phyloP scores from a whole-genome alignment of 2,329 filamentous ascomycete species.

The Fusarium euwallaceae region DNA sequence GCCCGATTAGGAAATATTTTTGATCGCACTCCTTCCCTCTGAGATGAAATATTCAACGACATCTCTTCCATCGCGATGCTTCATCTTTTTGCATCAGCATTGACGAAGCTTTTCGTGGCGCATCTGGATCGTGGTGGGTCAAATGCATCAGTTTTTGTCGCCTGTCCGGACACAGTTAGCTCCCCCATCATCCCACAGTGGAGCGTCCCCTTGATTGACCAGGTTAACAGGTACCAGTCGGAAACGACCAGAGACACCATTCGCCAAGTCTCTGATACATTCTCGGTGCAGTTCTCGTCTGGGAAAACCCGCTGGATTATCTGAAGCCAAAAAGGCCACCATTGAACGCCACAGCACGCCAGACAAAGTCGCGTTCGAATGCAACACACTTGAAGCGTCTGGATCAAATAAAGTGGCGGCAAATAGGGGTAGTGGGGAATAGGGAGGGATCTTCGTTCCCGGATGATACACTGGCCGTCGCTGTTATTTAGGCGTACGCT shows the following conservation, averaged over 20 bases:
- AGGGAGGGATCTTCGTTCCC: constrained; percentile 10
- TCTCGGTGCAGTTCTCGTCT: neutral
- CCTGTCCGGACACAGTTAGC: neutral
- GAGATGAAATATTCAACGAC: neutral
- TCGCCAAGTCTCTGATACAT: constrained; percentile 5
- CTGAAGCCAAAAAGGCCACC: neutral
- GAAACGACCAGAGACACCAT: neutral
- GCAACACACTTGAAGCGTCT: neutral
- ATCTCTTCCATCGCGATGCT: neutral
- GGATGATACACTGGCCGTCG: neutral
- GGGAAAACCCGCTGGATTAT: neutral
- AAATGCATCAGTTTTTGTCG: neutral
- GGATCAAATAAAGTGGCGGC: constrained; percentile 22
- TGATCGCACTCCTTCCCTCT: neutral
- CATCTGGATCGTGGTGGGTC: neutral
- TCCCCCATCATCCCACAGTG: neutral
- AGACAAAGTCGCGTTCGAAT: neutral
- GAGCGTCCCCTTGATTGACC: neutral
- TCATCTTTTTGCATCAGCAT: neutral
- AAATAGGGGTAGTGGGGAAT: constrained; percentile 35
- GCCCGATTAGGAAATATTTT: neutral
- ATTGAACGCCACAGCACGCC: neutral
- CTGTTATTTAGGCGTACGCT: constrained; percentile 1
- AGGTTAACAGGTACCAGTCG: neutral
- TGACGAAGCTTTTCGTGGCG: neutral